phyloP scores from a whole-genome alignment of 2,329 filamentous ascomycete genomes.

The Triangularia verruculosa region DNA sequence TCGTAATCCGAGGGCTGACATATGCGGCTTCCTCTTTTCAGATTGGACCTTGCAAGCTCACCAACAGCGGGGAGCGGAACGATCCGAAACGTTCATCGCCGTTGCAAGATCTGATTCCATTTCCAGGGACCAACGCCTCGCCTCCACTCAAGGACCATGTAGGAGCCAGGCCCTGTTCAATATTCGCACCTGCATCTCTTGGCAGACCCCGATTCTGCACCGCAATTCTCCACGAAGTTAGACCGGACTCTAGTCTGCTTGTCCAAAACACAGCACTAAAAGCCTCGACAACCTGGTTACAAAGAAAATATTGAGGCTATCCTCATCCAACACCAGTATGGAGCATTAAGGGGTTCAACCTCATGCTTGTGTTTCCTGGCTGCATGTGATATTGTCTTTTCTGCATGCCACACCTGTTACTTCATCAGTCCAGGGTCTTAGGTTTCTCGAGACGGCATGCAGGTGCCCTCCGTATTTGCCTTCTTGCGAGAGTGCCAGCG shows the following conservation, averaged over 20 bases:
- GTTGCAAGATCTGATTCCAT: neutral
- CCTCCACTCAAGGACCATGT: too few relatives aligned
- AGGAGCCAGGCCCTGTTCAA: too few relatives aligned
- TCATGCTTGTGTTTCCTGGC: neutral
- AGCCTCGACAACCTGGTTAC: neutral
- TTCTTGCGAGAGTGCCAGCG: slow-evolving; percentile 7
- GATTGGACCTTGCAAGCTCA: neutral
- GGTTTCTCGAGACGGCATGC: neutral
- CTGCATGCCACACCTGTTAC: slow-evolving; percentile 5
- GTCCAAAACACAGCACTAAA: neutral
- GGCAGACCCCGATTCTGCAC: neutral
- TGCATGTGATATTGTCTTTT: slow-evolving; percentile 24
- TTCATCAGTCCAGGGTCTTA: slow-evolving; percentile 1
- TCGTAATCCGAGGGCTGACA: neutral
- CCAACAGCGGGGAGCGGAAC: neutral
- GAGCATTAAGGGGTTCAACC: neutral
- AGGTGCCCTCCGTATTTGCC: slow-evolving; percentile 3
- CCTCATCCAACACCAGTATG: neutral
- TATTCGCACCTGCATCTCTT: neutral
- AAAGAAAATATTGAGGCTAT: neutral
- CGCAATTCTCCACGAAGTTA: neutral
- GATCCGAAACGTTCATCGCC: neutral
- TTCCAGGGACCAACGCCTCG: neutral
- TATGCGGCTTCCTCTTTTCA: neutral
- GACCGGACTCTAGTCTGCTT: neutral